Conservation (phyloP, 2,329 filamentous ascomycete species). For the Botryotinia narcissicola region DNA sequence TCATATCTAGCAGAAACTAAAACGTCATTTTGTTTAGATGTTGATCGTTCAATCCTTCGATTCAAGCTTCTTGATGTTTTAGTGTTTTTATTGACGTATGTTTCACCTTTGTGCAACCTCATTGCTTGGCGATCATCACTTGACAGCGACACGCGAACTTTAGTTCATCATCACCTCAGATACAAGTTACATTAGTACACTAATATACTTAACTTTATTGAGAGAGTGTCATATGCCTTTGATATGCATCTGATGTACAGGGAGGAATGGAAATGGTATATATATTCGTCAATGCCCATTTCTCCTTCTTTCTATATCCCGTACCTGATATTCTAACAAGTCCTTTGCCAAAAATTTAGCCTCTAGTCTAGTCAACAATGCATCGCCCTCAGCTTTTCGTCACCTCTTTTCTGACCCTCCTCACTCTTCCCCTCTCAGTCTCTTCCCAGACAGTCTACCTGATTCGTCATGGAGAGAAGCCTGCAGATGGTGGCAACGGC, state of each 20-base stretch:
- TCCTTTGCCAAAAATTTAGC: not conserved
- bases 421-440: not conserved
- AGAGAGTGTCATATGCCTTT: not conserved
- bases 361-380: not conserved
- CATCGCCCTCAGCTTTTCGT: no score
- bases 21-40: not conserved
- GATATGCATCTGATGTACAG: not conserved
- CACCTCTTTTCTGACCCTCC: not conserved
- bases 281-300: not conserved
- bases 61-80: not conserved
- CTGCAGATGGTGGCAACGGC: slow-evolving; percentile 47
- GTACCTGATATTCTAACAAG: not conserved
- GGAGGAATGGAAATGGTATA: not conserved
- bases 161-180: not conserved
- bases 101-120: not conserved
- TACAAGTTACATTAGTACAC: not conserved
- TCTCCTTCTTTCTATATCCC: not conserved
- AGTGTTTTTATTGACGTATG: not conserved
- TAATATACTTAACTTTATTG: not conserved
- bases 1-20: not conserved
- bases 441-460: slow-evolving; percentile 52
- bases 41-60: not conserved
- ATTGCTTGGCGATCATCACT: not conserved
- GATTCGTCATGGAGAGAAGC: slow-evolving; percentile 65
- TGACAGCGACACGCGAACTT: not conserved